Evolutionary conservation across 768 basidiomycete genomes (phyloP).

Genomic region (Cystofilobasidium macerans): DNA sequence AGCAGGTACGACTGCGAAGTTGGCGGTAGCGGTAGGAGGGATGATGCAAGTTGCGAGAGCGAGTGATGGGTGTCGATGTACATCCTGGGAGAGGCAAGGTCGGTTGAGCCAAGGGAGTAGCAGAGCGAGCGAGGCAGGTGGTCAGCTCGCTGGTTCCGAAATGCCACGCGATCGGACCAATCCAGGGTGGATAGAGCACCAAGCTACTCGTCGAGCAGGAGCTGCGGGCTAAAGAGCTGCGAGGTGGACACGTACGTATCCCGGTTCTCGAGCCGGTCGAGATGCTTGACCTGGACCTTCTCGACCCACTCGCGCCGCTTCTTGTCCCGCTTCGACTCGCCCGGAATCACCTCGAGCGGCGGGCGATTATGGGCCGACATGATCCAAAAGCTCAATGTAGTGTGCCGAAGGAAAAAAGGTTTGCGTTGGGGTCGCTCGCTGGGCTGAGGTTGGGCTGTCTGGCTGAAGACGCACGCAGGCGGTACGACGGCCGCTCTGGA

Average conservation of each 20-base stretch:
- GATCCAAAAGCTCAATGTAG: too few species aligned
- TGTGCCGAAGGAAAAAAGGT: neutral
- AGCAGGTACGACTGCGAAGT: constrained; percentile 37
- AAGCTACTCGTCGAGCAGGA: neutral
- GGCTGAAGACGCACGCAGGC: too few species aligned
- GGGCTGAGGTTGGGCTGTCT: neutral
- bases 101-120: neutral
- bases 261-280: constrained; percentile 38
- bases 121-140: too few species aligned
- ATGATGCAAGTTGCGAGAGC: constrained; percentile 35
- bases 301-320: constrained; percentile 42
- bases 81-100: constrained; percentile 31
- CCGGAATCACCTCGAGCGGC: neutral
- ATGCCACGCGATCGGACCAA: too few species aligned
- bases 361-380: constrained; percentile 3
- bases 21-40: constrained; percentile 34
- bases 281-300: constrained; percentile 41
- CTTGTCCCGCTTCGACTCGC: constrained; percentile 38
- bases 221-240: constrained; percentile 30
- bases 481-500: too few species aligned
- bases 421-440: neutral
- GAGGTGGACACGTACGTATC: constrained; percentile 36
- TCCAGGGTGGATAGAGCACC: neutral
- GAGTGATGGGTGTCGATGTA: constrained; percentile 36
- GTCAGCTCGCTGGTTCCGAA: too few species aligned